Percentiles rank a stretch among this genome's conserved stretches.
phyloP scores from a whole-genome alignment of 768 basidiomycete species.

The Tephrocybe rancida region DNA sequence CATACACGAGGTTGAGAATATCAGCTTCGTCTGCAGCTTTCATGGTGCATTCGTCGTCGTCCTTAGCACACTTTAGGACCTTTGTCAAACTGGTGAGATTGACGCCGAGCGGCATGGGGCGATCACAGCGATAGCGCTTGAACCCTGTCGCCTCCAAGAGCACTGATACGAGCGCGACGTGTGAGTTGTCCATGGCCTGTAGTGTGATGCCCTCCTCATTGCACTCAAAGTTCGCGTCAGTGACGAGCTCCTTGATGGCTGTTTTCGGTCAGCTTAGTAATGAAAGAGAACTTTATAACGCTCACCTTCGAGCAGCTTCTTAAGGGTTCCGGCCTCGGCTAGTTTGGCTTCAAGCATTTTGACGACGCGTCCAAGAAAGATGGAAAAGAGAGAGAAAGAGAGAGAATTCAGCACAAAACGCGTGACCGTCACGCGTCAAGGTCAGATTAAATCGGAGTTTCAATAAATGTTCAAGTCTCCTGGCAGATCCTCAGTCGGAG shows the following conservation, averaged over 20 bases:
- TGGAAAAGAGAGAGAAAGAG: slow-evolving; percentile 14
- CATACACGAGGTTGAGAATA: slow-evolving; percentile 84
- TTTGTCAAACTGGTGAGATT: slow-evolving; percentile 90
- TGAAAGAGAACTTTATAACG: not conserved
- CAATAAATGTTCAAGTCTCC: too few relatives aligned
- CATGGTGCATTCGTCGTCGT: slow-evolving; percentile 89
- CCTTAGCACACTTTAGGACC: slow-evolving; percentile 96
- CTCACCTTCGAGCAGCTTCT: slow-evolving; percentile 92
- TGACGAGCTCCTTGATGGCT: slow-evolving; percentile 98
- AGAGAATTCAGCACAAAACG: slow-evolving; percentile 12
- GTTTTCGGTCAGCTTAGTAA: slow-evolving; percentile 7
- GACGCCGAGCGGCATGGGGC: slow-evolving; percentile 89
- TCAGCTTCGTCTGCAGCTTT: slow-evolving; percentile 93
- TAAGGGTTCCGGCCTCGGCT: slow-evolving; percentile 83
- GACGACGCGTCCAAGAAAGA: slow-evolving; percentile 24
- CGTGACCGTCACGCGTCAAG: slow-evolving; percentile 30
- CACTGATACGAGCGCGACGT: slow-evolving; percentile 95
- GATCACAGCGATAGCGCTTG: slow-evolving; percentile 89
- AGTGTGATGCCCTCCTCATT: slow-evolving; percentile 93
- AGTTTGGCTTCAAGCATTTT: slow-evolving; percentile 91
- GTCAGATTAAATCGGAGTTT: slow-evolving; percentile 33
- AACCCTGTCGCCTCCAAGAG: slow-evolving; percentile 81
- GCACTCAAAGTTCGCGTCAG: slow-evolving; percentile 98
- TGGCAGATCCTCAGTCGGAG: too few relatives aligned
- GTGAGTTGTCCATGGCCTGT: slow-evolving; percentile 99